A percentile compares a stretch with the other conserved stretches of the same genome.
These are phyloP conservation scores for Apodospora peruviana DNA, from an alignment of 495 filamentous ascomycete species.

Conservation along the genomic window DNA sequence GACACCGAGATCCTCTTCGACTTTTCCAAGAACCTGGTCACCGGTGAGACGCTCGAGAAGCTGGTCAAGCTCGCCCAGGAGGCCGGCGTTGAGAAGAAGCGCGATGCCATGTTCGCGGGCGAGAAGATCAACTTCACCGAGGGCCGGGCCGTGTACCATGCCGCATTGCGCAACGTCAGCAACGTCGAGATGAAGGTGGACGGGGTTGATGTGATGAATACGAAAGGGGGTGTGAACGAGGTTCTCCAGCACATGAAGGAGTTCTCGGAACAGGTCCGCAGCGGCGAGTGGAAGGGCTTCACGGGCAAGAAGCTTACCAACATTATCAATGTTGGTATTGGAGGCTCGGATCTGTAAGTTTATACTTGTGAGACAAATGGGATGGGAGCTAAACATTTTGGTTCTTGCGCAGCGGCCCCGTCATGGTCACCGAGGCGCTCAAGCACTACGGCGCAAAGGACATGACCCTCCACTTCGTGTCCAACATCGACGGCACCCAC, in stretches of 20 bases:
- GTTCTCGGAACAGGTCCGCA: constrained; percentile 90
- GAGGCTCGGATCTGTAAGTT: constrained; percentile 92
- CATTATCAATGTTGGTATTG: constrained; percentile 97
- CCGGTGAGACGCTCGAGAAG: constrained; percentile 81
- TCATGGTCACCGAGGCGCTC: constrained; percentile 96
- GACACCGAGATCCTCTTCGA: constrained; percentile 83
- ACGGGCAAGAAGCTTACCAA: constrained; percentile 96
- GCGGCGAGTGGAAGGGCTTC: constrained; percentile 96
- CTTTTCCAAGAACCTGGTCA: constrained; percentile 98
- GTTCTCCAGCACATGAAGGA: constrained; percentile 96
- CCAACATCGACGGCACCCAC: constrained; percentile 98
- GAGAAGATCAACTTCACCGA: constrained; percentile 99
- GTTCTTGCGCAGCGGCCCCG: constrained; percentile 63
- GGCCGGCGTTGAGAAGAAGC: constrained; percentile 82
- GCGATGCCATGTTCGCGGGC: constrained; percentile 94
- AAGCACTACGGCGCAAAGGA: constrained; percentile 85
- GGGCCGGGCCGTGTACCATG: constrained; percentile 91
- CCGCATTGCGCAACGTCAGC: constrained; percentile 81
- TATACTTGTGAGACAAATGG: no score
- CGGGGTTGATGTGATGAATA: constrained; percentile 89
- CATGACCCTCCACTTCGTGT: constrained; percentile 92
- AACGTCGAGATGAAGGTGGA: constrained; percentile 88
- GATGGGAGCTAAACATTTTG: no score
- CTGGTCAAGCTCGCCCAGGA: constrained; percentile 87
- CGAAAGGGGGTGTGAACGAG: constrained; percentile 63